phyloP scores from a whole-genome alignment of 2,329 filamentous ascomycete genomes.

The Epichloe amarillans region DNA sequence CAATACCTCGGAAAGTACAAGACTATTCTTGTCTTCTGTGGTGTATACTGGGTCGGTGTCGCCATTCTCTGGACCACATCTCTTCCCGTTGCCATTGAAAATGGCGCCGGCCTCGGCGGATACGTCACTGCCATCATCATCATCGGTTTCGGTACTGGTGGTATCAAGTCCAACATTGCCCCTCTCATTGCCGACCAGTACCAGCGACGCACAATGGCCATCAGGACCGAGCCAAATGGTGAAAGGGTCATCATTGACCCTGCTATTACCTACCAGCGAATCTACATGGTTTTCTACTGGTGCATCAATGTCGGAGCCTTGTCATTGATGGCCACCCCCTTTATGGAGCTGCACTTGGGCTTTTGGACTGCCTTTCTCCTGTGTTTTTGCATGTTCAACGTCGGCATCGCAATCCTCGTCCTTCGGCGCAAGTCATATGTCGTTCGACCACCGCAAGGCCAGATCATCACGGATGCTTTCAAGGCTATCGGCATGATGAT shows the following conservation, averaged over 20 bases:
- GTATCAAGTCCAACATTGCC: slow-evolving; percentile 53
- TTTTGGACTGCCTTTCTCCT: slow-evolving; percentile 53
- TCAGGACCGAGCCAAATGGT: slow-evolving; percentile 34
- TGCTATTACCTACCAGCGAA: slow-evolving; percentile 49
- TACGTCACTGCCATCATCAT: slow-evolving; percentile 44
- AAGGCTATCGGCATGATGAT: slow-evolving; percentile 29
- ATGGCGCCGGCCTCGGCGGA: slow-evolving; percentile 31
- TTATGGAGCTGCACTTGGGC: slow-evolving; percentile 52
- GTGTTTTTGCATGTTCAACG: slow-evolving; percentile 47
- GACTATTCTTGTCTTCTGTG: slow-evolving; percentile 44
- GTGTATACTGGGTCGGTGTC: slow-evolving; percentile 45
- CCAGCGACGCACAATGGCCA: slow-evolving; percentile 34
- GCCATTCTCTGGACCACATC: slow-evolving; percentile 40
- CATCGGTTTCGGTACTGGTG: slow-evolving; percentile 53
- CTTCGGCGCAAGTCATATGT: slow-evolving; percentile 32
- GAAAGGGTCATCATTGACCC: slow-evolving; percentile 55
- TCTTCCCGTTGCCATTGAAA: slow-evolving; percentile 22
- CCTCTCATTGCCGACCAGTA: slow-evolving; percentile 54
- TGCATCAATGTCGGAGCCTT: slow-evolving; percentile 64
- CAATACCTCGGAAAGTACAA: slow-evolving; percentile 48
- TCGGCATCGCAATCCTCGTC: slow-evolving; percentile 42
- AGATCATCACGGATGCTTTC: slow-evolving; percentile 53
- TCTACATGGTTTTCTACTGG: slow-evolving; percentile 64
- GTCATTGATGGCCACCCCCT: slow-evolving; percentile 53
- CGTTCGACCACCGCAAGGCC: slow-evolving; percentile 44